Evolutionary conservation across 805 yeast species (phyloP), one percentile per base, ranked within the genome.

Genomic region (Komagataella ulmi): DNA sequence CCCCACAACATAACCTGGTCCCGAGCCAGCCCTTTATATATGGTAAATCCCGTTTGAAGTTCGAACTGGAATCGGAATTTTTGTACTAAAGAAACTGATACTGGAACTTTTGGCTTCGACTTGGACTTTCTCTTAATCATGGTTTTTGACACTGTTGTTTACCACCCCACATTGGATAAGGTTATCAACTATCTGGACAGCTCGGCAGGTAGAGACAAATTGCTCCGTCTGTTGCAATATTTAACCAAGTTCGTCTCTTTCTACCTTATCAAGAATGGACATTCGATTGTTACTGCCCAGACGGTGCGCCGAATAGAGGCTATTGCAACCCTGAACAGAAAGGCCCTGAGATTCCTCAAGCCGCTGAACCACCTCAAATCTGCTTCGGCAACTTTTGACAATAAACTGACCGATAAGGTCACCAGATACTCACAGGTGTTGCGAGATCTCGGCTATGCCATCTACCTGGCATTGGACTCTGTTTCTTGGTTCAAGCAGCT

Each of bases 321-420:
- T 47, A 80, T 84, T 56, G 75, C 88, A 30, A 76, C 87, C 1
- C 65, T 83, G 54, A 74, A 87, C 55, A 81, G 98, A 65, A 91
- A 91, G 70, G 82, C 89, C 19, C 69, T 90, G 72, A 79, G 97
- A 61, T 80, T 84, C 61, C 77, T 88, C 56, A 90, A 89, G 68
- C 95, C 95, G 1, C 69, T 90, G 60, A 74, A 74, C 59, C 88
- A 84, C 63, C 61, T 86, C 51, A 80, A 81, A 59, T 75, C 79
- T n/a, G 86, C 90, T 3, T 73, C 85, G 2, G 74, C 76, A 55
- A 76, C 86, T 12, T 76, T 72, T 59, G 86, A 81, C 61, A 81
- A 87, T 66, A 83, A 85, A 70, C 75, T 88, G 47, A 64, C 76
- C 50, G 91, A 85, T 64, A 76, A 77, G 8, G 56, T 71, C 23